Evolutionary conservation across 2,329 filamentous ascomycete species (phyloP), one percentile per base, ranked within the genome.

Genomic region (Bipolaris zeicola): DNA sequence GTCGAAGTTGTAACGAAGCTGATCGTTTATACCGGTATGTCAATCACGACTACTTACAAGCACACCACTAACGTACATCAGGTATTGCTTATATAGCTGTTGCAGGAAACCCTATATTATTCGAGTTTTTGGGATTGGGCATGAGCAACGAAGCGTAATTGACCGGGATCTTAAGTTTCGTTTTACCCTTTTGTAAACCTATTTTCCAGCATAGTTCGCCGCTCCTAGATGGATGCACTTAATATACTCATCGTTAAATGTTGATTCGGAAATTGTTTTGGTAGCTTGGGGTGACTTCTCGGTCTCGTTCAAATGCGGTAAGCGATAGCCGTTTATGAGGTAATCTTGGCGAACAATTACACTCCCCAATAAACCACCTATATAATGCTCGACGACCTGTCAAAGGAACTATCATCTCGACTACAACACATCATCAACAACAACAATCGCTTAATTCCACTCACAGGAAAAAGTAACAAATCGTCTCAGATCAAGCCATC

Each of bases 1-100:
- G 94, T 98, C n/a, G 95, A 99, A 77, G 94, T 99, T 37, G 90
- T 99, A 36, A 98, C 95, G 5, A 98, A 97, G 78, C 78, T 99
- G 58, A 90, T 99, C 67, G 92, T 99, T 22, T 99, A 99, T 79
- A 85, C 89, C 57, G 95, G 94, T 92, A 79, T 76, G 87, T 57
- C n/a, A 8, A 16, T 18, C 11, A 38, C 16, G 8, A 13, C 22
- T 11, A 5, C 22, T 13, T 34, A 0, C 11, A 34, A n/a, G 4
- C 6, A 24, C 2, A 13, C 13, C 13, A 13, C 52, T 57, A 42
- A 49, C 6, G 5, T n/a, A 22, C 8, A n/a, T 14, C 51, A 92
- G 91, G 91, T 43, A 96, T 96, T 74, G 92, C 83, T 49, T 92
- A 88, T 87, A 80, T 96, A 57, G 90, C 91, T 2, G 87, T 91